Base-by-base conservation (phyloP, 495 filamentous ascomycete species). In the Annulohypoxylon maeteangense region DNA sequence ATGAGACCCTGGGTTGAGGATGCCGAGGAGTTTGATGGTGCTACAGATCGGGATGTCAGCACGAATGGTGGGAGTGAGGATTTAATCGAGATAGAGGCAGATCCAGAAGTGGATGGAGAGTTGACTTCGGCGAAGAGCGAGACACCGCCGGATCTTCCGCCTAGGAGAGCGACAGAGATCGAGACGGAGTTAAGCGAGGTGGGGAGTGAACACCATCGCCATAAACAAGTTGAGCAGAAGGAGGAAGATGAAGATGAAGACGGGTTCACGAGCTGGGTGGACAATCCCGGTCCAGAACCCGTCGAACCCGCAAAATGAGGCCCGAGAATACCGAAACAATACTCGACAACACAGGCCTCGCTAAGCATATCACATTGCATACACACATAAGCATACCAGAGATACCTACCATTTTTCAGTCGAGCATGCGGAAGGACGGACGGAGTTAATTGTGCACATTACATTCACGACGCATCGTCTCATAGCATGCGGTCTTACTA, bases 1-100 rank as follows among this genome's bases (percentile, higher is more conserved):
- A 65, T 80, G n/a, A 76, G 74, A 32, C 82, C 83, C 1, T 84
- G 81, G 76, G 81, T 80, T 1, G 83, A 84, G 44, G 81, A 82
- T 67, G 70, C 55, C 6, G 76, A 78, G n/a, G 77, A 76, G 32
- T 14, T 68, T 29, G 42, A 60, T 16, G 72, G 38, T 1, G 18
- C 58, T 14, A 60, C 31, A n/a, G 18, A 42, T 23, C 23, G 7
- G 7, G n/a, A 34, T 54, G 32, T 8, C 7, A 18, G 31, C 11
- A n/a, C 1, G 2, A 45, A 60, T 29, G 64, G 22, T 7, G 54
- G 54, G 7, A 64, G 50, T n/a, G 71, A 72, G 20, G 71, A 71
- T 45, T 20, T 65, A 32, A 67, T 65, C n/a, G 62, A 68, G 22
- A 45, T 60, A 11, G 42, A 10, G 14, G 32, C 27, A 2, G 62